Evolutionary conservation across 2,329 filamentous ascomycete genomes (phyloP).

Genomic region (Penicillium sp.): DNA sequence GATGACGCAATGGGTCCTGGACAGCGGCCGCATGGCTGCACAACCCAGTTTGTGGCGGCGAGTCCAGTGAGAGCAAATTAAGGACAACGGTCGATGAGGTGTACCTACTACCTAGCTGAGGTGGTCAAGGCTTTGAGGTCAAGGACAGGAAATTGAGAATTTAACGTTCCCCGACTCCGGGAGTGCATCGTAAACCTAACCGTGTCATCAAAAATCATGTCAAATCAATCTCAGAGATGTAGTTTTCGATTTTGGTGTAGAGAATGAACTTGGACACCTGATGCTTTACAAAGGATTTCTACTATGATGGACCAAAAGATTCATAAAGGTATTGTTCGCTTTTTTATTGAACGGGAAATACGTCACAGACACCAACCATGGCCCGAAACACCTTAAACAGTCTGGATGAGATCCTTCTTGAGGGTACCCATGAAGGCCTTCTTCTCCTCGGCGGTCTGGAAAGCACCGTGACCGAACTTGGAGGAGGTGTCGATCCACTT

Average conservation of each 20-base stretch:
- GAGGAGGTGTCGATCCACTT: slow-evolving; percentile 99
- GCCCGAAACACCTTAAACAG: slow-evolving; percentile 53
- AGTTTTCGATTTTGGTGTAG: too few relatives aligned
- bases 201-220: not conserved
- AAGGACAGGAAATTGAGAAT: not conserved
- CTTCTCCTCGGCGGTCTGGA: slow-evolving; percentile 99
- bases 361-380: slow-evolving; percentile 40
- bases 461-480: slow-evolving; percentile 99
- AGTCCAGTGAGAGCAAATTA: not conserved
- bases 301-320: not conserved
- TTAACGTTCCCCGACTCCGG: not conserved
- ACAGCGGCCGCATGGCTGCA: slow-evolving; percentile 18
- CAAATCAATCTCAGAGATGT: not conserved
- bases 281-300: not conserved
- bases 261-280: too few relatives aligned
- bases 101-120: not conserved
- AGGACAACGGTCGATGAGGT: not conserved
- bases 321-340: slow-evolving; percentile 35
- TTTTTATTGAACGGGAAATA: slow-evolving; percentile 46
- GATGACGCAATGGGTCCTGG: slow-evolving; percentile 30
- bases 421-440: slow-evolving; percentile 94
- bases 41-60: not conserved
- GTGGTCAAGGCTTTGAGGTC: not conserved
- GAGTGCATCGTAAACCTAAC: not conserved
- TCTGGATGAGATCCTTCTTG: slow-evolving; percentile 87